phyloP scores from a whole-genome alignment of 192 early-diverging fungal species.

The Dimargaris xerosporica region DNA sequence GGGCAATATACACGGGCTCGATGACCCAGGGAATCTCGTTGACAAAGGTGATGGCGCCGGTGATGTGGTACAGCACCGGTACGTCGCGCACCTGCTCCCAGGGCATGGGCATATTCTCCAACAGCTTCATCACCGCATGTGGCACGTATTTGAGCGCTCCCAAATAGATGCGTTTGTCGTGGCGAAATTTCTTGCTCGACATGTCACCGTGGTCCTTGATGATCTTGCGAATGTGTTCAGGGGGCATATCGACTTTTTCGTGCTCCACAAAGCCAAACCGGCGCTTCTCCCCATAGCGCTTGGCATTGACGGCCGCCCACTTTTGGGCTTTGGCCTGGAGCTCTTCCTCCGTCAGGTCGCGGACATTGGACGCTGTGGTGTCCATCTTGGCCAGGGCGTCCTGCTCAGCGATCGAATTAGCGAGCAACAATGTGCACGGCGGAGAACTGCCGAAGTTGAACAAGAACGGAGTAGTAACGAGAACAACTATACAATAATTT shows the following conservation, averaged over 20 bases:
- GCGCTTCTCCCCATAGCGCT: conserved; percentile 86
- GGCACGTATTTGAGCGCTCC: conserved; percentile 98
- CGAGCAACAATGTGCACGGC: not conserved
- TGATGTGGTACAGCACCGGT: conserved; percentile 90
- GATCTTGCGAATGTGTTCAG: conserved; percentile 95
- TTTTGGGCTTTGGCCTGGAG: conserved; percentile 70
- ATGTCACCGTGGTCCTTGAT: conserved; percentile 99
- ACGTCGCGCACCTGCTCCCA: conserved; percentile 99
- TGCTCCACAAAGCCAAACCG: conserved; percentile 90
- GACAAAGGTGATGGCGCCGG: conserved; percentile 97
- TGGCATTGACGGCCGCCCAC: conserved; percentile 81
- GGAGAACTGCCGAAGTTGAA: not conserved
- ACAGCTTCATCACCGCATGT: conserved; percentile 90
- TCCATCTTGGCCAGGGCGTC: not conserved
- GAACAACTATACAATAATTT: not conserved
- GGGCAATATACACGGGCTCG: conserved; percentile 94
- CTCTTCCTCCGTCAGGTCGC: conserved; percentile 29
- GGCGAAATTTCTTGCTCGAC: conserved; percentile 89
- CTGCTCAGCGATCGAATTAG: not conserved
- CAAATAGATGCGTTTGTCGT: conserved; percentile 96
- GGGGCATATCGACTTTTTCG: conserved; percentile 94
- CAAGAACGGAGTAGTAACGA: not conserved
- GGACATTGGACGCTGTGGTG: not conserved
- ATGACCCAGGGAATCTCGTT: conserved; percentile 94
- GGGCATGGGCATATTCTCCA: conserved; percentile 99